Conservation (phyloP, 257 asterid species). For the Solanum lycopersicoides region DNA sequence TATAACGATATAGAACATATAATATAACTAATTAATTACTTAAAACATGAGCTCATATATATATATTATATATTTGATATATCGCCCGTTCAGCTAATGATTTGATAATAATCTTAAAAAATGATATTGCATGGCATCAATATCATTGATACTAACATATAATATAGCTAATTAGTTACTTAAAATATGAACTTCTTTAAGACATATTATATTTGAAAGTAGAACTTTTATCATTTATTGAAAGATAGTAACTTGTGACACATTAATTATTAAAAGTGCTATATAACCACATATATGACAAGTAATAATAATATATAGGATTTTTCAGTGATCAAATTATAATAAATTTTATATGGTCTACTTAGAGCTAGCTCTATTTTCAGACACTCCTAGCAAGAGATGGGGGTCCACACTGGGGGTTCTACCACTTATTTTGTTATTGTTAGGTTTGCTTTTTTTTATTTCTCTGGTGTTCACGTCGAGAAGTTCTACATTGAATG, state of each 20-base stretch:
- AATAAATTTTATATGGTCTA: background rate
- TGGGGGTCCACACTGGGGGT: background rate
- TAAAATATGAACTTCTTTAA: background rate
- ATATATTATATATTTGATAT: no score
- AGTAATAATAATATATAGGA: background rate
- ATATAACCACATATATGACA: background rate
- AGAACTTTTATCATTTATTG: background rate
- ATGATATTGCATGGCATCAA: background rate
- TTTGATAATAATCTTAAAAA: background rate
- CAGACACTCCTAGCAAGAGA: no score
- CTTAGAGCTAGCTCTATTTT: no score
- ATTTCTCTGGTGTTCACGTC: no score
- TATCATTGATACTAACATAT: no score
- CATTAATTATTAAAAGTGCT: background rate
- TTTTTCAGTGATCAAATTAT: background rate
- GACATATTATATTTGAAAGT: background rate
- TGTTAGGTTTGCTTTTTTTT: no score
- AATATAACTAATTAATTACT: no score
- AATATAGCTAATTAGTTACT: background rate
- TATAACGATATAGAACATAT: no score
- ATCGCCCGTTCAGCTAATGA: no score
- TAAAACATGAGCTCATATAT: no score
- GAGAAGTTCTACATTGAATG: no score
- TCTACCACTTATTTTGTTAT: background rate
- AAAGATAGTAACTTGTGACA: background rate